These are phyloP conservation scores for Arthroderma sp. DNA, from an alignment of 2,329 filamentous ascomycete species.

Conservation along the genomic window DNA sequence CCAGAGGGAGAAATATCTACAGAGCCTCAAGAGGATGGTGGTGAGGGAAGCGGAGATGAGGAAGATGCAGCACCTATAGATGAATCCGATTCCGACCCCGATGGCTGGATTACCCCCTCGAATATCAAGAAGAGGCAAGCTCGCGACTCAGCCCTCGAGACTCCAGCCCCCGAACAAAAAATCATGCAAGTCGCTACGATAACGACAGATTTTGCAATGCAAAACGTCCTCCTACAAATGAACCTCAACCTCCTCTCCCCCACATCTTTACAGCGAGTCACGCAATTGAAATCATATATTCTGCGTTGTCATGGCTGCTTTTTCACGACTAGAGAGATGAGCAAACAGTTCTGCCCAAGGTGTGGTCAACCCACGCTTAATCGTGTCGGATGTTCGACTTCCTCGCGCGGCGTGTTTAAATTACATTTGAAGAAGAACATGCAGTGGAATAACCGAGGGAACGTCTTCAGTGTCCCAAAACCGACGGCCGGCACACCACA, in stretches of 20 bases:
- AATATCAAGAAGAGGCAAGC: conserved; percentile 79
- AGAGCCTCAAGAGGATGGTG: conserved; percentile 11
- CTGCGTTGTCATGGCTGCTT: conserved; percentile 93
- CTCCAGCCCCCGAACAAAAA: conserved; percentile 41
- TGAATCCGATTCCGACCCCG: conserved; percentile 37
- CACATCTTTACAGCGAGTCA: conserved; percentile 59
- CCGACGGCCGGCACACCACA: conserved; percentile 68
- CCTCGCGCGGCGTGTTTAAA: conserved; percentile 64
- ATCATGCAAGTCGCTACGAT: conserved; percentile 79
- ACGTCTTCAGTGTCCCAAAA: conserved; percentile 87
- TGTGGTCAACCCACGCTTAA: conserved; percentile 83
- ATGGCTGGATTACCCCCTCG: conserved; percentile 86
- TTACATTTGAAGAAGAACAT: conserved; percentile 88
- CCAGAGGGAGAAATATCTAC: conserved; percentile 8
- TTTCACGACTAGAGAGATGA: conserved; percentile 66
- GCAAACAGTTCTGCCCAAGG: conserved; percentile 79
- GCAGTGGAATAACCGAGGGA: conserved; percentile 89
- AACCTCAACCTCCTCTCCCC: conserved; percentile 81
- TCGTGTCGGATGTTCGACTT: conserved; percentile 73
- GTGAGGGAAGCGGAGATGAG: conserved; percentile 17
- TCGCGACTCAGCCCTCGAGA: conserved; percentile 43
- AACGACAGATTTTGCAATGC: conserved; percentile 94
- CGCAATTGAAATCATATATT: conserved; percentile 74
- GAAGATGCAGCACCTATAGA: conserved; percentile 11
- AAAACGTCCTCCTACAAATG: conserved; percentile 89